Base-by-base conservation (phyloP, 768 basidiomycete species). In the Tricholoma furcatifolium region DNA sequence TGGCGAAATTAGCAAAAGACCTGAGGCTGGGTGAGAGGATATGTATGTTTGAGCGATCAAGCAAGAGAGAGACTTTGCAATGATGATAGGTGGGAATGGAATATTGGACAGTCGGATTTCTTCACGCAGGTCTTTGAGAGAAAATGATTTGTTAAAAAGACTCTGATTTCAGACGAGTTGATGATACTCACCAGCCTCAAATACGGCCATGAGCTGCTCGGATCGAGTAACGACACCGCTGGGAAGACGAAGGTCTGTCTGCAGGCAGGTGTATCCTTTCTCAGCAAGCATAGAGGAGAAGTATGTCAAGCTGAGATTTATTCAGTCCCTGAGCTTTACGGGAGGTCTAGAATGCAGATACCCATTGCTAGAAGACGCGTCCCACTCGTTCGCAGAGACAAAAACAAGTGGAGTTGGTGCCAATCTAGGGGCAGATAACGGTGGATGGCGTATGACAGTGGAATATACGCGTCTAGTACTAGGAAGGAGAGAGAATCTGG, bases 1-100 rank as follows among this genome's bases (percentile, higher is more conserved):
- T 8, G 81, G 83, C 20, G 79, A 78, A 30, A 85, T 75, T n/a
- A 88, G 71, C 52, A 85, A 73, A 44, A 89, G 70, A 0, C 78
- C 87, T 4, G 75, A 71, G 6, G 82, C 82, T 2, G 87, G 84
- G 59, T 87, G 68, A 18, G 84, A 85, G 2, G 83, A 86, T 55
- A 89, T 79, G 64, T 85, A 89, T 18, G 80, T 73, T 63, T 89
- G 83, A 7, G 83, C 78, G 48, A 89, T 75, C 32, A 87, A 70
- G 50, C 82, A 75, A 9, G 74, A 72, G 4, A 70, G 58, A 6
- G 73, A 72, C 21, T 75, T 74, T 2, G 83, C 77, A 55, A 84
- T 69, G 34, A 86, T 69, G 27, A 85, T 74, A 1, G 84, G 84
- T 0, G 83, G 79, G 55, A 84, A 84, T 8, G 82, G 76, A 35